Percentiles rank a stretch among this genome's conserved stretches.
Evolutionary conservation across 73 alveolate species (phyloP).

Genomic region (Durusdinium trenchii): DNA sequence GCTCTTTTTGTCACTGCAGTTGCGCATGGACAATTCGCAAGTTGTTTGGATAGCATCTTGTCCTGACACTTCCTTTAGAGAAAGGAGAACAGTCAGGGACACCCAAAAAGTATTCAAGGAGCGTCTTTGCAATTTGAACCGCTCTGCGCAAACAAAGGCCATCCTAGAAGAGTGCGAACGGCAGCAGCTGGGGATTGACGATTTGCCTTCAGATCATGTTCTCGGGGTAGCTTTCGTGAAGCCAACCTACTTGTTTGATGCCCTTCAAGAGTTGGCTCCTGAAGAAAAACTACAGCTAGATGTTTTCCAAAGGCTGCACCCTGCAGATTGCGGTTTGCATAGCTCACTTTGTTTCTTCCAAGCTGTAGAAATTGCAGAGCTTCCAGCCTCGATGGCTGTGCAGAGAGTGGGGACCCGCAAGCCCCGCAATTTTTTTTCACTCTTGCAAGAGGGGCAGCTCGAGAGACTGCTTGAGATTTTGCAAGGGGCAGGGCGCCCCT

Average conservation of each 20-base stretch:
- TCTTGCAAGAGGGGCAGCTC: background rate
- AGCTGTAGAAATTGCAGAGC: background rate
- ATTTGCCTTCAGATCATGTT: background rate
- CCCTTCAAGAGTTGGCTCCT: background rate
- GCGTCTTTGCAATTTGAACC: background rate
- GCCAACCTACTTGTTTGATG: background rate
- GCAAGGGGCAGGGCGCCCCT: background rate
- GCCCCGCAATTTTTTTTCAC: background rate
- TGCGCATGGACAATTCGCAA: background rate
- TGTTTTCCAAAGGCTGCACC: background rate
- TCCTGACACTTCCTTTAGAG: background rate
- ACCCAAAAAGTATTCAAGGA: background rate
- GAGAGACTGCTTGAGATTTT: background rate
- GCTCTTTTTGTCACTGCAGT: too few species aligned
- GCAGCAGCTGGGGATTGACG: background rate
- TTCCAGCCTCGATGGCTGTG: background rate
- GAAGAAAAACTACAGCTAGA: background rate
- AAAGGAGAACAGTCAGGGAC: background rate
- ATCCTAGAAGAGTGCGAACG: background rate
- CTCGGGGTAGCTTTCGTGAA: background rate
- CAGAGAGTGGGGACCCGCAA: background rate
- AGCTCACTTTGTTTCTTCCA: background rate
- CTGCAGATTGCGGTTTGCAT: background rate
- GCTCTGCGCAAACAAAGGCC: background rate
- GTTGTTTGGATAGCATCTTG: background rate